phyloP scores from a whole-genome alignment of 2,329 filamentous ascomycete genomes.

The Cercospora janseana region DNA sequence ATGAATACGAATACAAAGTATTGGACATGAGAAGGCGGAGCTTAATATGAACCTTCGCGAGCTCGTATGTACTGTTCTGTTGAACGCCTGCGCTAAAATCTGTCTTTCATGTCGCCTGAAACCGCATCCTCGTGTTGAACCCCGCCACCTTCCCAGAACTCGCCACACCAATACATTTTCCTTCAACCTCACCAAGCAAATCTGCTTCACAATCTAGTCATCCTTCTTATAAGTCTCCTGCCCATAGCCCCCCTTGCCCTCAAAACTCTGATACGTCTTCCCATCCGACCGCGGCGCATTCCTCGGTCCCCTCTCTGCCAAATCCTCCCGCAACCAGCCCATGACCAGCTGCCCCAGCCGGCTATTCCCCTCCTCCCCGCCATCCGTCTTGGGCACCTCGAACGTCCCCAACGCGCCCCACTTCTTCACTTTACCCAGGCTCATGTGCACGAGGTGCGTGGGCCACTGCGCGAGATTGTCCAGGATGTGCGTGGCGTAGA shows the following conservation, averaged over 20 bases:
- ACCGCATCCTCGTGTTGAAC: too few species aligned
- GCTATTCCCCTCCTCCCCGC: conserved; percentile 66
- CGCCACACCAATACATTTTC: too few species aligned
- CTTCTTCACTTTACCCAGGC: conserved; percentile 80
- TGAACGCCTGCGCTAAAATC: too few species aligned
- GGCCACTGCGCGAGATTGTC: conserved; percentile 95
- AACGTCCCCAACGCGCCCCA: conserved; percentile 75
- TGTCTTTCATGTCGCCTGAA: too few species aligned
- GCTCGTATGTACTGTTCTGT: too few species aligned
- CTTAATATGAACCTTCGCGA: too few species aligned
- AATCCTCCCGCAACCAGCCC: conserved; percentile 78
- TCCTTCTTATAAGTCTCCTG: conserved; percentile 47
- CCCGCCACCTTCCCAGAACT: too few species aligned
- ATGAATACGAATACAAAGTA: too few species aligned
- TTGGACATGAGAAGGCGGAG: too few species aligned
- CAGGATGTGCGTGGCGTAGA: conserved; percentile 96
- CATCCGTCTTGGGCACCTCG: conserved; percentile 55
- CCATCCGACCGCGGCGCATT: conserved; percentile 62
- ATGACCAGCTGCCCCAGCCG: conserved; percentile 83
- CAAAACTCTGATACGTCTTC: conserved; percentile 59
- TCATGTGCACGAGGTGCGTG: conserved; percentile 94
- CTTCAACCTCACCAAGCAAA: too few species aligned
- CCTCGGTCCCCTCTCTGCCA: conserved; percentile 74
- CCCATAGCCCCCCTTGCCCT: conserved; percentile 65
- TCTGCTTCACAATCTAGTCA: too few species aligned